phyloP scores from a whole-genome alignment of 495 filamentous ascomycete species.

The Lasiosphaeris hirsuta region DNA sequence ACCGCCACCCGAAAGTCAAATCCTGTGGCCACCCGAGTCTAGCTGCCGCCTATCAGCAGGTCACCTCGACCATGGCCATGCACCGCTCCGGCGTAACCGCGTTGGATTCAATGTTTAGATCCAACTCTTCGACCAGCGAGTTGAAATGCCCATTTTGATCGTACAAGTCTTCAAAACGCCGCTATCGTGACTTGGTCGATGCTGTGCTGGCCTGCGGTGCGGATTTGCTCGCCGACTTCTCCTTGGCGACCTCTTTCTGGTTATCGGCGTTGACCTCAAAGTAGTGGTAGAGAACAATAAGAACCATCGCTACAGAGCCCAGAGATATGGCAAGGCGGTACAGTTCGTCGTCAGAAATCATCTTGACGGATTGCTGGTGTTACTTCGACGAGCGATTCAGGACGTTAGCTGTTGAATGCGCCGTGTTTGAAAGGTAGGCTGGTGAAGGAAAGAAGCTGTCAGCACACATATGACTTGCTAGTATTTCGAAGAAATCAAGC shows the following conservation, averaged over 20 bases:
- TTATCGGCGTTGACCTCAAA: slow-evolving; percentile 86
- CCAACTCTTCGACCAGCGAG: neutral
- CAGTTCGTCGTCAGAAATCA: slow-evolving; percentile 85
- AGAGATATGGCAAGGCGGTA: slow-evolving; percentile 89
- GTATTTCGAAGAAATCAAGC: neutral
- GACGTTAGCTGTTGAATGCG: neutral
- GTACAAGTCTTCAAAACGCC: slow-evolving; percentile 11
- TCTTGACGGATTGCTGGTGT: slow-evolving; percentile 36
- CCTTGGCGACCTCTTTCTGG: slow-evolving; percentile 49
- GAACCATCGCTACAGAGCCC: slow-evolving; percentile 84
- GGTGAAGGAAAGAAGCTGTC: neutral
- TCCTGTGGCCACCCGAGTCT: no score
- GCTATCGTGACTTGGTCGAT: slow-evolving; percentile 25
- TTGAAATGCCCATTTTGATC: slow-evolving; percentile 4
- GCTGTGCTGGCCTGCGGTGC: slow-evolving; percentile 51
- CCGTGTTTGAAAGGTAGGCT: neutral
- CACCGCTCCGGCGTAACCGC: neutral
- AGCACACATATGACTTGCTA: neutral
- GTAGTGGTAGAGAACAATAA: slow-evolving; percentile 95
- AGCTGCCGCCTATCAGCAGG: neutral
- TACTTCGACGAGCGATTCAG: neutral
- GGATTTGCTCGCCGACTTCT: slow-evolving; percentile 58
- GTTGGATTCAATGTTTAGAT: neutral
- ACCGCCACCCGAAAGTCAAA: no score
- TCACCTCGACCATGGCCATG: neutral